Conservation (phyloP, 768 basidiomycete species). For the Tephrocybe sp. region DNA sequence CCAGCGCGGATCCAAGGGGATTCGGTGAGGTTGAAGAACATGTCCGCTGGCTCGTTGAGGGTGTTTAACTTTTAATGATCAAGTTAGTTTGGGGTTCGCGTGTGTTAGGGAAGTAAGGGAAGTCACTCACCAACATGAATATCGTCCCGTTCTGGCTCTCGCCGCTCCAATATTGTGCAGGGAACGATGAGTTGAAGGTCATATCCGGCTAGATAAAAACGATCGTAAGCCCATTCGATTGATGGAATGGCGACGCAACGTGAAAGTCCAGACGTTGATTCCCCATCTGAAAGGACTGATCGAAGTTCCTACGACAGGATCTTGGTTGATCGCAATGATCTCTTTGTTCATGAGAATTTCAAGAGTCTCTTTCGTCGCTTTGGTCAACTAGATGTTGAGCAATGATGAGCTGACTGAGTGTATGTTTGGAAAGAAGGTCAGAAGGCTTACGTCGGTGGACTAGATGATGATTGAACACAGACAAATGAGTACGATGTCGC, state of each 20-base stretch:
- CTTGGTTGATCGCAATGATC: slow-evolving; percentile 69
- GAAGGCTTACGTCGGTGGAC: slow-evolving; percentile 20
- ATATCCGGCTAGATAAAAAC: slow-evolving; percentile 27
- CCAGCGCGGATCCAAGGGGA: slow-evolving; percentile 67
- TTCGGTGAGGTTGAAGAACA: slow-evolving; percentile 62
- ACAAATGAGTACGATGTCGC: too few species aligned
- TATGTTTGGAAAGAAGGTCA: background rate
- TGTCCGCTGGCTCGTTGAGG: slow-evolving; percentile 45
- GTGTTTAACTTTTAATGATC: slow-evolving; percentile 47
- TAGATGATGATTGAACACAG: background rate
- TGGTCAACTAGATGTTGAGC: slow-evolving; percentile 31
- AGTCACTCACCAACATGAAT: slow-evolving; percentile 54
- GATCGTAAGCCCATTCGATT: background rate
- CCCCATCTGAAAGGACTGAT: slow-evolving; percentile 72
- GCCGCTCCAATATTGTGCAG: slow-evolving; percentile 68
- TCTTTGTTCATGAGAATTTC: slow-evolving; percentile 61
- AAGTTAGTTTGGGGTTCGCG: background rate
- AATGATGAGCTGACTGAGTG: background rate
- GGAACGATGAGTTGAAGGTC: slow-evolving; percentile 41
- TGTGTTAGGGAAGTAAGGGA: background rate
- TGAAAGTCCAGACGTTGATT: slow-evolving; percentile 52
- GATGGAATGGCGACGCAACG: too few species aligned
- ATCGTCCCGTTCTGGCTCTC: slow-evolving; percentile 58
- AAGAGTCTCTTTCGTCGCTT: slow-evolving; percentile 47
- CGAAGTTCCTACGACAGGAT: slow-evolving; percentile 57